Evolutionary conservation across 2,329 filamentous ascomycete species (phyloP).

Genomic region (Penicillium olsonii): DNA sequence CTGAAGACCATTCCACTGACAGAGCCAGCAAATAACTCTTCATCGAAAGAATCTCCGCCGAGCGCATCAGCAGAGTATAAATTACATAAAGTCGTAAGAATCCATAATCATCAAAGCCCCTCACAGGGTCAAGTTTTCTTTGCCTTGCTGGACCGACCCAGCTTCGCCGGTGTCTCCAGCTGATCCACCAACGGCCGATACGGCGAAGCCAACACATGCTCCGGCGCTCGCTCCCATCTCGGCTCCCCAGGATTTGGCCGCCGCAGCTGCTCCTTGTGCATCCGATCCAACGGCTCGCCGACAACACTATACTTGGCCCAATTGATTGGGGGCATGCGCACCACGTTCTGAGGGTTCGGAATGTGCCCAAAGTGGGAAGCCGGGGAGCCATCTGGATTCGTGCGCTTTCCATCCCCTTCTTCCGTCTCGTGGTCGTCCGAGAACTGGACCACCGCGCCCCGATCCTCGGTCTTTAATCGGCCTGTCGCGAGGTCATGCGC

Average conservation of each 20-base stretch:
- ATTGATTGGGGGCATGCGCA: constrained; percentile 86
- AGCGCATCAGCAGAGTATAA: constrained; percentile 2
- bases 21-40: neutral
- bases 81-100: constrained; percentile 25
- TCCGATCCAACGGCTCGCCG: constrained; percentile 76
- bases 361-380: constrained; percentile 60
- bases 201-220: constrained; percentile 58
- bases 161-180: constrained; percentile 40
- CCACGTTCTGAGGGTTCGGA: constrained; percentile 76
- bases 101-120: constrained; percentile 12
- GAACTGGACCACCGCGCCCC: constrained; percentile 37
- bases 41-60: neutral
- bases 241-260: constrained; percentile 56
- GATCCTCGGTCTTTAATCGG: constrained; percentile 51
- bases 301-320: constrained; percentile 95
- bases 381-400: neutral
- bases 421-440: constrained; percentile 41
- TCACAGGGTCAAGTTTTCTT: constrained; percentile 33
- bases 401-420: constrained; percentile 27
- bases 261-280: constrained; percentile 76
- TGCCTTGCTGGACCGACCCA: constrained; percentile 33
- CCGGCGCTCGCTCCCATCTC: constrained; percentile 43
- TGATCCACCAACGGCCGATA: constrained; percentile 62
- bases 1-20: neutral
- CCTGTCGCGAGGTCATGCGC: constrained; percentile 66